phyloP scores from a whole-genome alignment of 1,284 basidiomycete genomes.

The Leccinum subfulvum region DNA sequence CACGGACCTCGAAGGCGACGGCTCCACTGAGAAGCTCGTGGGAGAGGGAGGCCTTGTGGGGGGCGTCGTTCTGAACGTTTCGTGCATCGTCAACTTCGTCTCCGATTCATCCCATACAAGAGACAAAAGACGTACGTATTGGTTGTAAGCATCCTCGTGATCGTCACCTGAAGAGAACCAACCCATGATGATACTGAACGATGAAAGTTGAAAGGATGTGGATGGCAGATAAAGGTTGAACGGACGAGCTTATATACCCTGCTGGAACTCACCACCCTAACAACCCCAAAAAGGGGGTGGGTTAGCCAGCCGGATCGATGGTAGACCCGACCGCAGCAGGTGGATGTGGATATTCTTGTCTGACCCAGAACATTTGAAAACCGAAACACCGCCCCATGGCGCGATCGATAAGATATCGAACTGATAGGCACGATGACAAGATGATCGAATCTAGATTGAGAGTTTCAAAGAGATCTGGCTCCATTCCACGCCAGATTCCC shows the following conservation, averaged over 20 bases:
- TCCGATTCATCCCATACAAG: background rate
- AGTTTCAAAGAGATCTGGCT: background rate
- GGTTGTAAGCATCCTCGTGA: background rate
- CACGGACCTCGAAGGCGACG: background rate
- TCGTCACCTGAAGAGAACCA: background rate
- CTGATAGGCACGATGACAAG: background rate
- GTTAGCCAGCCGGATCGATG: background rate
- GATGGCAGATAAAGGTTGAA: background rate
- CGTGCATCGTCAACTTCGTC: background rate
- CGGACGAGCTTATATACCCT: background rate
- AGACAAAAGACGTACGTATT: background rate
- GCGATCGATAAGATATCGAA: background rate
- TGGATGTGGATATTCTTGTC: background rate
- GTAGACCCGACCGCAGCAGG: background rate
- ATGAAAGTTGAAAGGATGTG: background rate
- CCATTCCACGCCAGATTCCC: slow-evolving; percentile 6
- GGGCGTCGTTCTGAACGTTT: background rate
- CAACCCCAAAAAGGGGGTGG: background rate
- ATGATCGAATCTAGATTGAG: slow-evolving; percentile 4
- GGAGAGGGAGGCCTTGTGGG: background rate
- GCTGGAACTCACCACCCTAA: background rate
- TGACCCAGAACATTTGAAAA: background rate
- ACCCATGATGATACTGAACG: background rate
- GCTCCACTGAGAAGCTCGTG: background rate
- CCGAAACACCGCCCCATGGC: background rate